Evolutionary conservation across 768 basidiomycete species (phyloP), one percentile per base, ranked within the genome.

Genomic region (Cystobasidium tubakii): DNA sequence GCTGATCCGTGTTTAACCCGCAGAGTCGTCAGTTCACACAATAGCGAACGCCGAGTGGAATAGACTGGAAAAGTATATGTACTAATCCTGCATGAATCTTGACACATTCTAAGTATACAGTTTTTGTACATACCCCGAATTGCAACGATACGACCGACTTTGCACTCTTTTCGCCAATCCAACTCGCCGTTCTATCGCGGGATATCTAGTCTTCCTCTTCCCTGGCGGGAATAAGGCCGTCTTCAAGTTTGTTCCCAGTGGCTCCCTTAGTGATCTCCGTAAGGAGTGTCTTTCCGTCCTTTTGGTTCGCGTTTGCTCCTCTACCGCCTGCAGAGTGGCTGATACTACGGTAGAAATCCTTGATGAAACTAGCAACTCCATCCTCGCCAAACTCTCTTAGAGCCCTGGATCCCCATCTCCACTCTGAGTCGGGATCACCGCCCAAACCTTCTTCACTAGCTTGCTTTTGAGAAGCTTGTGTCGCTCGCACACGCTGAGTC

Each of bases 361-460:
- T 88, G 1, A 94, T 84, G 78, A 94, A 95, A 64, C 82, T 82
- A 0, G 88, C 89, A 12, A 93, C 82, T 21, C 84, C 87, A 75
- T 84, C 82, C 81, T 97, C 94, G 1, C 90, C 88, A 4, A 96
- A 86, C 81, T 97, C 94, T 36, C 86, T 86, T 54, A 88, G 85
- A 1, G 92, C 87, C 36, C 90, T 85, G n/a, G 85, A 82, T 3
- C 92, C 93, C 93, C 93, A 96, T n/a, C 87, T 86, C 92, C 90
- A 91, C 78, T 91, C 90, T 74, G 83, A 86, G 21, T 83, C 81
- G 43, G 81, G 76, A 79, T 10, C 73, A 81, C 29, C 77, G 69
- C 69, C 27, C 72, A 62, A 17, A 27, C 31, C 55, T n/a, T 73
- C 55, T 44, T 55, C 73, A 23, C 36, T 67, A n/a, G 31, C 50